A percentile compares a stretch with the other conserved stretches of the same genome.
phyloP scores from a whole-genome alignment of 75 land plant genomes.

The Isoetes taiwanensis region DNA sequence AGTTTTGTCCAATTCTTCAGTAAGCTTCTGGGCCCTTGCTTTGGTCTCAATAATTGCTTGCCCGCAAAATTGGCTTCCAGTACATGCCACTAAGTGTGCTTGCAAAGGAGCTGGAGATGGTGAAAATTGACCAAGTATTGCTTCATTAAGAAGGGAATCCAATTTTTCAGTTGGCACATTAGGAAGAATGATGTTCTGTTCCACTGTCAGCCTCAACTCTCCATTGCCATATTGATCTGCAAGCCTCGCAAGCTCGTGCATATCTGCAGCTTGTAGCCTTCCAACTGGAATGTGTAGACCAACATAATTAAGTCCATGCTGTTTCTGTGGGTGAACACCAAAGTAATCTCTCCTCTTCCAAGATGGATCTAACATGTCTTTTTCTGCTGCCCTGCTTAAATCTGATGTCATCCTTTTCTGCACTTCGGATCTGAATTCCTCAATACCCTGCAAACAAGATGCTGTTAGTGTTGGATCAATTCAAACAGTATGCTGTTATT shows the following conservation, averaged over 20 bases:
- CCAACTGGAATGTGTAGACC: slow-evolving; percentile 94
- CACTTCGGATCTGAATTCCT: slow-evolving; percentile 75
- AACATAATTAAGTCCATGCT: slow-evolving; percentile 61
- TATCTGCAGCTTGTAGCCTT: slow-evolving; percentile 76
- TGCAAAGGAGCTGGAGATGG: slow-evolving; percentile 57
- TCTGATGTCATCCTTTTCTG: slow-evolving; percentile 60
- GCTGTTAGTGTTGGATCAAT: too few relatives aligned
- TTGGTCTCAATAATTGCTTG: slow-evolving; percentile 96
- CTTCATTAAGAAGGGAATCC: slow-evolving; percentile 46
- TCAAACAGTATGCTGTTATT: too few relatives aligned
- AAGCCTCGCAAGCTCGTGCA: slow-evolving; percentile 82
- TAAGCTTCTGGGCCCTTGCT: slow-evolving; percentile 66
- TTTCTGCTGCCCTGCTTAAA: slow-evolving; percentile 45
- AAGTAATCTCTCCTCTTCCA: slow-evolving; percentile 78
- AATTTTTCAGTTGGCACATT: slow-evolving; percentile 47
- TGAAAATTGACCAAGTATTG: slow-evolving; percentile 40
- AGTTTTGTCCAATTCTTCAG: slow-evolving; percentile 52
- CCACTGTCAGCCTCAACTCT: slow-evolving; percentile 88
- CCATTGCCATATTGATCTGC: slow-evolving; percentile 84
- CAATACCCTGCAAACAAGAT: slow-evolving; percentile 91
- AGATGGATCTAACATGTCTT: slow-evolving; percentile 47
- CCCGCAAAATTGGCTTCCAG: slow-evolving; percentile 97
- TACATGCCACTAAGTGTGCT: slow-evolving; percentile 80
- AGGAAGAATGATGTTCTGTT: slow-evolving; percentile 87
- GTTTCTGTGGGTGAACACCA: slow-evolving; percentile 92